Percentiles rank a stretch among this genome's conserved stretches.
phyloP scores from a whole-genome alignment of 139 green algal genomes.

The Volvox africanus region DNA sequence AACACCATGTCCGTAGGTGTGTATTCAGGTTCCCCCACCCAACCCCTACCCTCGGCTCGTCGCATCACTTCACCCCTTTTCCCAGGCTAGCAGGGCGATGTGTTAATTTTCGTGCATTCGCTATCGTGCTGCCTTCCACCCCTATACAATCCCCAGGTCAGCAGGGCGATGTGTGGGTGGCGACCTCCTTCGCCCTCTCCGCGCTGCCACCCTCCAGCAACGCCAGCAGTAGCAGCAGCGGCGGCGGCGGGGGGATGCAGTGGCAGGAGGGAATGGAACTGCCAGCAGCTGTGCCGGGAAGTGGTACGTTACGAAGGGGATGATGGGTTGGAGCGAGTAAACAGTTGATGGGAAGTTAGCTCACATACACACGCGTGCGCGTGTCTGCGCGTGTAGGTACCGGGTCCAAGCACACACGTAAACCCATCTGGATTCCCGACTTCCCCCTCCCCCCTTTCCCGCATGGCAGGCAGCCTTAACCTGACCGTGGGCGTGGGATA shows the following conservation, averaged over 20 bases:
- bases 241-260: background rate
- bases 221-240: background rate
- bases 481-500: conserved; percentile 61
- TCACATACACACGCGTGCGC: background rate
- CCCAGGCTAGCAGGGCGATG: too few relatives aligned
- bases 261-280: conserved; percentile 65
- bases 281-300: conserved; percentile 63
- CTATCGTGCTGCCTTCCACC: too few relatives aligned
- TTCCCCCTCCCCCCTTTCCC: background rate
- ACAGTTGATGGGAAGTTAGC: background rate
- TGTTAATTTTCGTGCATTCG: too few relatives aligned
- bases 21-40: too few relatives aligned
- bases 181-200: conserved; percentile 65
- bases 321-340: background rate
- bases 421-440: background rate
- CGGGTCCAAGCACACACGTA: background rate
- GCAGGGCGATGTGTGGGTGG: conserved; percentile 60
- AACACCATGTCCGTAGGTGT: too few relatives aligned
- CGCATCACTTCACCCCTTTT: too few relatives aligned
- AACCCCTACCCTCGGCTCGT: too few relatives aligned
- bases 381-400: too few relatives aligned
- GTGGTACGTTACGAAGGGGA: conserved; percentile 25
- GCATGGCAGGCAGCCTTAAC: conserved; percentile 36
- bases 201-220: background rate
- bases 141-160: conserved; percentile 23